phyloP scores from a whole-genome alignment of 495 filamentous ascomycete species.

The Neurospora sp. region DNA sequence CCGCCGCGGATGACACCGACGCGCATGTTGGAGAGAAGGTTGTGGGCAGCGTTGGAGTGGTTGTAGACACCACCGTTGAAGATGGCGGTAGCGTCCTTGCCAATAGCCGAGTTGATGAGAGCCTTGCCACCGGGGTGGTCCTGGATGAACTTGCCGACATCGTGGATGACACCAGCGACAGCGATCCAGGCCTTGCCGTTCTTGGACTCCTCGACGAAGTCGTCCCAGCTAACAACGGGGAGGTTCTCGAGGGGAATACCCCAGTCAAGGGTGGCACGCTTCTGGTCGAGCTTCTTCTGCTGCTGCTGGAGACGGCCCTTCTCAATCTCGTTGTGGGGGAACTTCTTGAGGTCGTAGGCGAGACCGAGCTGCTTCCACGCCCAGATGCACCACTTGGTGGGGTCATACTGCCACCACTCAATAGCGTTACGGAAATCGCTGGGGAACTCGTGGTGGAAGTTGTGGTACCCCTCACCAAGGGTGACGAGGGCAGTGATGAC shows the following conservation, averaged over 20 bases:
- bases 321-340: conserved; percentile 96
- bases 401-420: conserved; percentile 97
- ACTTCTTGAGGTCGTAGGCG: conserved; percentile 93
- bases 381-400: conserved; percentile 98
- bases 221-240: conserved; percentile 93
- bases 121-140: conserved; percentile 96
- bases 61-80: conserved; percentile 99
- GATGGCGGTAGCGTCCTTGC: conserved; percentile 97
- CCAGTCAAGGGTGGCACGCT: conserved; percentile 88
- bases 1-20: conserved; percentile 94
- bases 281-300: conserved; percentile 99
- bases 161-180: conserved; percentile 91
- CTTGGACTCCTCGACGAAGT: conserved; percentile 80
- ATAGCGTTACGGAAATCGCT: conserved; percentile 99
- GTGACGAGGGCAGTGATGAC: conserved; percentile 92
- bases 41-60: conserved; percentile 97
- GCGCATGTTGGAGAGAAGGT: conserved; percentile 90
- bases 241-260: conserved; percentile 88
- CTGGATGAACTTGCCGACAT: conserved; percentile 89
- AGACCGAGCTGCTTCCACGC: conserved; percentile 86
- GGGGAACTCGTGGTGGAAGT: conserved; percentile 99
- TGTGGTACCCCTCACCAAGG: conserved; percentile 97
- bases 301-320: conserved; percentile 95
- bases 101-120: conserved; percentile 83
- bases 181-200: conserved; percentile 73